These are phyloP conservation scores for Posidonia australis DNA, from an alignment of 106 monocot species.

Conservation along the genomic window DNA sequence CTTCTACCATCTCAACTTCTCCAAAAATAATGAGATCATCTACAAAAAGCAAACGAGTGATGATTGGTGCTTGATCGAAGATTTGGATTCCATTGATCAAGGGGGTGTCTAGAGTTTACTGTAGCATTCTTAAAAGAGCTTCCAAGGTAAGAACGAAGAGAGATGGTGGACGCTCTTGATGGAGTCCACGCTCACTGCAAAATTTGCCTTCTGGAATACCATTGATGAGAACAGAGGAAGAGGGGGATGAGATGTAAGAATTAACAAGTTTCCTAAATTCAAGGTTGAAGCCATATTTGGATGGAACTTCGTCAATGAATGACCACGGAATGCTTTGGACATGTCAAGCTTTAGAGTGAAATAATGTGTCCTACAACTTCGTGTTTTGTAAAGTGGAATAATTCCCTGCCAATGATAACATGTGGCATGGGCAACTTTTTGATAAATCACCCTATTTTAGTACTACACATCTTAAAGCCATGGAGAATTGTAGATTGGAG, in stretches of 20 bases:
- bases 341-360: background rate
- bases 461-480: constrained; percentile 23
- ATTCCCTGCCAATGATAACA: background rate
- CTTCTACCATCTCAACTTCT: background rate
- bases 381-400: background rate
- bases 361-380: no score
- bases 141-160: background rate
- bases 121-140: background rate
- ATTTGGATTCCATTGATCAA: background rate
- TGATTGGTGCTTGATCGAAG: background rate
- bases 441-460: no score
- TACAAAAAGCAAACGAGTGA: background rate
- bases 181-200: background rate
- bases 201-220: background rate
- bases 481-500: constrained; percentile 43
- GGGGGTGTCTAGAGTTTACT: background rate
- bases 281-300: background rate
- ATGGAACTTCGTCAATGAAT: background rate
- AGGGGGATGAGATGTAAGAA: background rate
- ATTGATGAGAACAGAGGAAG: background rate
- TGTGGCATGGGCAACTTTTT: background rate
- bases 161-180: background rate
- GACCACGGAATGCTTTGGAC: background rate
- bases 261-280: background rate
- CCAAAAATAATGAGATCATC: background rate